Evolutionary conservation across 306 rosid genomes (phyloP), one percentile per base, ranked within the genome.

Genomic region (Quercus cerris): DNA sequence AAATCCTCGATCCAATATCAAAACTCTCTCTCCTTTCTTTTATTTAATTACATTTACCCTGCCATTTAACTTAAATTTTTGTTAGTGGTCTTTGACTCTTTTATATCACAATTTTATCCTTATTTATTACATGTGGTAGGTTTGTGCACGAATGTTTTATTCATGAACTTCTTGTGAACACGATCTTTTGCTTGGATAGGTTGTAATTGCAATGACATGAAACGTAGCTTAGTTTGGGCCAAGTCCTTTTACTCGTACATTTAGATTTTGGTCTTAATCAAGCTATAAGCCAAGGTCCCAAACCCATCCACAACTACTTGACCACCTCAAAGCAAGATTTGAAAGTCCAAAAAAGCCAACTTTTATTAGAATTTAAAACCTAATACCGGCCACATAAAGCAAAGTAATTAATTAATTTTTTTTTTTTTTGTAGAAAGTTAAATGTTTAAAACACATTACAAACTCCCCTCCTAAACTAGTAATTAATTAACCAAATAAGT

Each of bases 261-360:
- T 27, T 25, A 19, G 52, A 2, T 56, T 4, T 8, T 33, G 22
- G 77, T 19, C 67, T 49, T 4, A 31, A 56, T 73, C 51, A 30
- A 28, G 46, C 46, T 41, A 41, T 41, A 41, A 38, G 46, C 14
- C 44, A 0, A 12, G 54, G 54, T 49, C 17, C 54, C 54, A 11
- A 12, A 12, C 56, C 44, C 67, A 12, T 4, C 73, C 19, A 58
- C 13, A 10, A 25, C 33, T 19, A 67, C 49, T 57, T 58, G 68
- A 55, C 70, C 22, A 38, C 62, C 20, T 4, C 5, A n/a, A 19
- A 1, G 2, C 3, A 2, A 19, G 11, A 14, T 6, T 2, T 38
- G 28, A n/a, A 52, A 73, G 51, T 73, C 71, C 71, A 68, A 68
- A 67, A 1, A 46, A 68, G 63, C 77, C 56, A 19, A 66, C 74